Conservation (phyloP, 495 filamentous ascomycete species). For the Aspergillus hancockii region DNA sequence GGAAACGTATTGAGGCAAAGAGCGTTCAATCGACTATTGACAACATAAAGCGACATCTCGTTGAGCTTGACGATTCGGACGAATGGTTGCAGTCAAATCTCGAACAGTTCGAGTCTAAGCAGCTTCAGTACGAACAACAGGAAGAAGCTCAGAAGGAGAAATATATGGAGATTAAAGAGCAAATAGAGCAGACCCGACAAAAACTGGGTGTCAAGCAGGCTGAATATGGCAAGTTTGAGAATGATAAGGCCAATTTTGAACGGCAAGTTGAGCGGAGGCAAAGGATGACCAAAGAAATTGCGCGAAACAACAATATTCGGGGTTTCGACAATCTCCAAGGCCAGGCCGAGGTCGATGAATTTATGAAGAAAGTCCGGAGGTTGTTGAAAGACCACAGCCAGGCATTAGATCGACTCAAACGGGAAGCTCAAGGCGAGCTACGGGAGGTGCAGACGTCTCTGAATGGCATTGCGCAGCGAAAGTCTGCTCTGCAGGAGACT, state of each 20-base stretch:
- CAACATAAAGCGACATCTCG: constrained; percentile 67
- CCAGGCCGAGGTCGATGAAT: constrained; percentile 69
- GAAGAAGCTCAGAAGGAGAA: constrained; percentile 57
- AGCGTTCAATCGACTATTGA: constrained; percentile 65
- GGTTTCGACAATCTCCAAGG: constrained; percentile 80
- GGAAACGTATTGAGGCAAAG: constrained; percentile 70
- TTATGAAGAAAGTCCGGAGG: constrained; percentile 75
- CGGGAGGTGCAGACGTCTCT: constrained; percentile 65
- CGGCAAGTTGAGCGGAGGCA: constrained; percentile 69
- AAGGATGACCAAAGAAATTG: constrained; percentile 73
- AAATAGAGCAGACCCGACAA: constrained; percentile 58
- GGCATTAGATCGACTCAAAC: constrained; percentile 69
- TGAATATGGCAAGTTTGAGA: constrained; percentile 81
- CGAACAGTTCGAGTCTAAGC: constrained; percentile 77
- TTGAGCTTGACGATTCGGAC: constrained; percentile 76
- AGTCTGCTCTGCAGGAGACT: constrained; percentile 65
- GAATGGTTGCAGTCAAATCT: constrained; percentile 73
- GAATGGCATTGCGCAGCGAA: constrained; percentile 67
- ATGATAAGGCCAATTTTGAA: constrained; percentile 84
- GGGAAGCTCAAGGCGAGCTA: constrained; percentile 68
- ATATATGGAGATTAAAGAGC: constrained; percentile 63
- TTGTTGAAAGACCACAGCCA: constrained; percentile 75
- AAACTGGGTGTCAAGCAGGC: constrained; percentile 70
- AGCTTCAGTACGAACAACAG: constrained; percentile 63
- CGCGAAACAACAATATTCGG: constrained; percentile 76